A percentile compares a stretch with the other conserved stretches of the same genome.
These are phyloP conservation scores for Triticum turgidum DNA, from an alignment of 176 grass and related monocot species.

Conservation along the genomic window DNA sequence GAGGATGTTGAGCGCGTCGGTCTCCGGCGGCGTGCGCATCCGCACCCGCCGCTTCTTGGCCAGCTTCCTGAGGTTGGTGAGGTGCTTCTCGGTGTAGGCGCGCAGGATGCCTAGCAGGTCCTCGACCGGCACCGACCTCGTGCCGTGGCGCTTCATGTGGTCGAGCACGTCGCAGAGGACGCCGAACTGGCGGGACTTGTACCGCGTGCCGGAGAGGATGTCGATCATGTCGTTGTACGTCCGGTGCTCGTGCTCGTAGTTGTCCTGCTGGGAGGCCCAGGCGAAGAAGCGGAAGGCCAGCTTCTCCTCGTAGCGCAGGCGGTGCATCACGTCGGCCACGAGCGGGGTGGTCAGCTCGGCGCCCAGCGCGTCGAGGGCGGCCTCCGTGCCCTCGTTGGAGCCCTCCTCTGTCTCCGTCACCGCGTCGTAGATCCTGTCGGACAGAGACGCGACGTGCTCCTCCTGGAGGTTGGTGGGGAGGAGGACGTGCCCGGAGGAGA, in stretches of 20 bases:
- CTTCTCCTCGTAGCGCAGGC: slow-evolving; percentile 85
- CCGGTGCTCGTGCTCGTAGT: slow-evolving; percentile 62
- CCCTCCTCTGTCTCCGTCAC: slow-evolving; percentile 25
- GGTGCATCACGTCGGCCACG: slow-evolving; percentile 65
- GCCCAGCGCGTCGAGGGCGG: slow-evolving; percentile 45
- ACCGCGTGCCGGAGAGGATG: slow-evolving; percentile 83
- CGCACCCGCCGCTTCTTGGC: slow-evolving; percentile 67
- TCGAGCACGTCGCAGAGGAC: slow-evolving; percentile 84
- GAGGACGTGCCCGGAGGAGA: slow-evolving; percentile 40
- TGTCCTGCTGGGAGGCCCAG: slow-evolving; percentile 59
- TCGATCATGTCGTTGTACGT: slow-evolving; percentile 84
- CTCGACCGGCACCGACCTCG: slow-evolving; percentile 52
- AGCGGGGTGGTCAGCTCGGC: slow-evolving; percentile 58
- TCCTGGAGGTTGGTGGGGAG: slow-evolving; percentile 42
- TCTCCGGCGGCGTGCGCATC: slow-evolving; percentile 66
- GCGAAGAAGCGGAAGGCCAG: slow-evolving; percentile 84
- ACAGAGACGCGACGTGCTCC: slow-evolving; percentile 20
- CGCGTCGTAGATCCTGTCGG: slow-evolving; percentile 46
- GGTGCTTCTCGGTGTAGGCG: slow-evolving; percentile 70
- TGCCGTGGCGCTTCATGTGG: slow-evolving; percentile 71
- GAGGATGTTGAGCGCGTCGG: slow-evolving; percentile 77
- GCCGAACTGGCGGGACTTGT: slow-evolving; percentile 77
- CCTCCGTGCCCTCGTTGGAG: slow-evolving; percentile 35
- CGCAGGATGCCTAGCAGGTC: slow-evolving; percentile 58
- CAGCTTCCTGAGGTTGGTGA: slow-evolving; percentile 69